Evolutionary conservation across 495 filamentous ascomycete species (phyloP), one percentile per base, ranked within the genome.

Genomic region (Aspergillus diversus): DNA sequence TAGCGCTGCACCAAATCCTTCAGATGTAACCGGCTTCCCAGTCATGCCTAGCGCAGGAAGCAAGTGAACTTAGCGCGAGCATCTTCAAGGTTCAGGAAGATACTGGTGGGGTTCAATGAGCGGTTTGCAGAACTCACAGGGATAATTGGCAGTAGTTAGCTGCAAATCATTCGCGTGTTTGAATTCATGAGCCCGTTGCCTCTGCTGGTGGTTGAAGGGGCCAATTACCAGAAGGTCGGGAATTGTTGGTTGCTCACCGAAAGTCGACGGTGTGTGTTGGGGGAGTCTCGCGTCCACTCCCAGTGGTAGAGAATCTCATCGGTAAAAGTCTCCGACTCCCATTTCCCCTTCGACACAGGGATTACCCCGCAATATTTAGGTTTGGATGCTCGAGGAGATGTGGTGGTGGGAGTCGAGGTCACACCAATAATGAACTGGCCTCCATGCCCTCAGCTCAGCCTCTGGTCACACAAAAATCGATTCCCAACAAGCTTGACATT

Each of bases 151-250:
- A 43, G 33, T 52, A 46, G 33, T 43, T 63, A 63, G 60, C 60
- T 63, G 60, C 60, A 63, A 63, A 63, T 63, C 60, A 57, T 63
- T 60, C 50, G 58, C 37, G 13, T 37, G 33, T 51, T 63, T 52
- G 21, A 33, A 43, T 57, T 55, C 39, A 63, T 57, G 56, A 52
- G 60, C 57, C 60, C 16, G 53, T 57, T 62, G 60, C 53, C 60
- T 62, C 31, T 42, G 15, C 33, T 43, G 51, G 11, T 33, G 51
- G 7, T 37, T 34, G 3, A 16, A 33, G 33, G 51, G 27, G 21
- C 60, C 53, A 63, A 57, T 57, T 43, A 63, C 60, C 60, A 63
- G 33, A 39, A 27, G 46, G 33, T 50, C 53, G 53, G 51, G 60
- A 34, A 63, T 35, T 21, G 60, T 50, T 63, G 60, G 53, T 51